Evolutionary conservation across 1,139 yeast species (phyloP).

Genomic region (Suhomyces taliae): DNA sequence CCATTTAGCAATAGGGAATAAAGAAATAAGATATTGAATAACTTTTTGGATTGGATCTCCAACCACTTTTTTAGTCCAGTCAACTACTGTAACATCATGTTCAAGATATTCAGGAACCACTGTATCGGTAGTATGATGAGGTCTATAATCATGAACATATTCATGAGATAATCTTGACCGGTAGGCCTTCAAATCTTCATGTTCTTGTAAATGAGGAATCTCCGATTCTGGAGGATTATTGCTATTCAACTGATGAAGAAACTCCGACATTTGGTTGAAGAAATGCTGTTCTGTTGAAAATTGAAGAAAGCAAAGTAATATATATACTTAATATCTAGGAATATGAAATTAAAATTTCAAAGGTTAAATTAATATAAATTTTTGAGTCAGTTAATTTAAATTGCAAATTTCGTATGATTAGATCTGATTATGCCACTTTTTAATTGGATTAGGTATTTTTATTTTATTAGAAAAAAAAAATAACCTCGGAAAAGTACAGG

Average conservation of each 20-base stretch:
- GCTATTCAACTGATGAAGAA: slow-evolving; percentile 15
- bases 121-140: slow-evolving; percentile 14
- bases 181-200: slow-evolving; percentile 7
- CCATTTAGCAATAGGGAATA: slow-evolving; percentile 83
- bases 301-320: not conserved
- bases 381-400: not conserved
- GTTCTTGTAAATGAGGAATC: slow-evolving; percentile 18
- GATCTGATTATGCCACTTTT: not conserved
- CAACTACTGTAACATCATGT: slow-evolving; percentile 43
- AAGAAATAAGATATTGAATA: slow-evolving; percentile 51
- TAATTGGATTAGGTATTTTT: too few species aligned
- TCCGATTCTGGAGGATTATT: slow-evolving; percentile 18
- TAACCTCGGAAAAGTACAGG: too few species aligned
- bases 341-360: not conserved
- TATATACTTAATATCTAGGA: not conserved
- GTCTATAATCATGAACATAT: slow-evolving; percentile 3
- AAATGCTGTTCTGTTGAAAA: not conserved
- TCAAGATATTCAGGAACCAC: slow-evolving; percentile 44
- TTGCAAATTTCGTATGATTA: not conserved
- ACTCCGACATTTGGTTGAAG: slow-evolving; percentile 14
- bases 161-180: slow-evolving; percentile 6
- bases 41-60: slow-evolving; percentile 42
- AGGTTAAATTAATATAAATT: too few species aligned
- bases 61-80: slow-evolving; percentile 41
- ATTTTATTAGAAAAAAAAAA: too few species aligned